Conservation (phyloP, 2,329 filamentous ascomycete species). For the Colletotrichum falcatum region DNA sequence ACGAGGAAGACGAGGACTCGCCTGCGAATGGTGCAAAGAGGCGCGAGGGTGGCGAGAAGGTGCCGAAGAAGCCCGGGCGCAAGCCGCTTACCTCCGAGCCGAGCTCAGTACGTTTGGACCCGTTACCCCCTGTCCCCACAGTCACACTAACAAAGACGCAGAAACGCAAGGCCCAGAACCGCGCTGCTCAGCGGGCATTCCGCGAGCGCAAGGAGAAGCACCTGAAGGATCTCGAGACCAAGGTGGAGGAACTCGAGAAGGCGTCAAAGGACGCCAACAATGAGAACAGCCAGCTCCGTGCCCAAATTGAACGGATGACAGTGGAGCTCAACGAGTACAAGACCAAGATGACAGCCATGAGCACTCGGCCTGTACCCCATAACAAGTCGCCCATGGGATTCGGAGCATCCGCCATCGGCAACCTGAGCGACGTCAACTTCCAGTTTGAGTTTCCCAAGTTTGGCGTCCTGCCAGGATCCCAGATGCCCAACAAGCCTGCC, state of each 20-base stretch:
- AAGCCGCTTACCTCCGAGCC: conserved; percentile 97
- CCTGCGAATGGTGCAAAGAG: conserved; percentile 70
- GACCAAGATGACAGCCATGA: conserved; percentile 78
- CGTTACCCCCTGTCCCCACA: background rate
- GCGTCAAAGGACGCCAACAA: conserved; percentile 84
- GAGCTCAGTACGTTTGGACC: conserved; percentile 78
- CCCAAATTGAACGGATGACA: conserved; percentile 90
- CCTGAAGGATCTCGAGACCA: conserved; percentile 84
- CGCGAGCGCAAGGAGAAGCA: conserved; percentile 95
- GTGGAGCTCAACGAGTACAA: conserved; percentile 90
- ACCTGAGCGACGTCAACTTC: conserved; percentile 82
- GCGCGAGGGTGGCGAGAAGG: conserved; percentile 85
- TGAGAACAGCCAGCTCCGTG: conserved; percentile 85
- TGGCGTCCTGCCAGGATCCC: conserved; percentile 73
- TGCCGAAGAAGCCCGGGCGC: conserved; percentile 93
- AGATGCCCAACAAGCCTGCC: conserved; percentile 44
- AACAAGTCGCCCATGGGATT: conserved; percentile 58
- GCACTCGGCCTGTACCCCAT: conserved; percentile 46
- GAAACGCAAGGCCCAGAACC: conserved; percentile 97
- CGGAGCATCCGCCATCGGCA: conserved; percentile 64
- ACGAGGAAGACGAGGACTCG: conserved; percentile 72
- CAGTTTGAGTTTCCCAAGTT: conserved; percentile 98
- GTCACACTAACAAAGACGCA: conserved; percentile 51
- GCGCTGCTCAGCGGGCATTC: conserved; percentile 92
- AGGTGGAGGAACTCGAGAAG: conserved; percentile 83